phyloP scores from a whole-genome alignment of 768 basidiomycete genomes.

The Butyriboletus loyo region DNA sequence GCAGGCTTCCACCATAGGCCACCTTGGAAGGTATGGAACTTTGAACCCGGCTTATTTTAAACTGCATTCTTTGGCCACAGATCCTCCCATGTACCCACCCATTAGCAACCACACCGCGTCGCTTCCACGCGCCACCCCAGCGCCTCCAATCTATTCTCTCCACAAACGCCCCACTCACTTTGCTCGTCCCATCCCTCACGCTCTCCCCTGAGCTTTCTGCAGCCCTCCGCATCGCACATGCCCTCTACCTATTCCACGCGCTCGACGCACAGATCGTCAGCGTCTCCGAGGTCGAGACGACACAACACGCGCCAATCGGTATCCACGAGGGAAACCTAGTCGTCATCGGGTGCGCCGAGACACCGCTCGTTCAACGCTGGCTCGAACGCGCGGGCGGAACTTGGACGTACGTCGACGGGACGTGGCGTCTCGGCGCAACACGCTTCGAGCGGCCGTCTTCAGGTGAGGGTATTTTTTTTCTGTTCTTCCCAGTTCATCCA shows the following conservation, averaged over 20 bases:
- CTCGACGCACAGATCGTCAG: slow-evolving; percentile 62
- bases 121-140: slow-evolving; percentile 17
- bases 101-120: not conserved
- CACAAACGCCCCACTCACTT: slow-evolving; percentile 47
- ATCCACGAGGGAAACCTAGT: slow-evolving; percentile 50
- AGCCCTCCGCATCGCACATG: slow-evolving; percentile 66
- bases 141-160: slow-evolving; percentile 68
- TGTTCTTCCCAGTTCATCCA: too few relatives aligned
- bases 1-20: not conserved
- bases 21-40: slow-evolving; percentile 23
- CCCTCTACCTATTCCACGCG: slow-evolving; percentile 63
- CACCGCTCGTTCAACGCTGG: slow-evolving; percentile 32
- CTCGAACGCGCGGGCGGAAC: slow-evolving; percentile 23
- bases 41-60: not conserved
- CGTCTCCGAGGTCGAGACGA: slow-evolving; percentile 33
- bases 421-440: slow-evolving; percentile 11
- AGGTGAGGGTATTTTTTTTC: slow-evolving; percentile 6
- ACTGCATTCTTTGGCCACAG: not conserved
- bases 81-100: not conserved
- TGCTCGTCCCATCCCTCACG: slow-evolving; percentile 49
- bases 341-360: slow-evolving; percentile 46
- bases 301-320: not conserved
- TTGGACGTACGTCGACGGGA: slow-evolving; percentile 21
- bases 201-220: slow-evolving; percentile 43
- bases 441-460: slow-evolving; percentile 22